A percentile compares a stretch with the other conserved stretches of the same genome.
phyloP scores from a whole-genome alignment of 805 yeast genomes.

The Zygotorulaspora sp. region DNA sequence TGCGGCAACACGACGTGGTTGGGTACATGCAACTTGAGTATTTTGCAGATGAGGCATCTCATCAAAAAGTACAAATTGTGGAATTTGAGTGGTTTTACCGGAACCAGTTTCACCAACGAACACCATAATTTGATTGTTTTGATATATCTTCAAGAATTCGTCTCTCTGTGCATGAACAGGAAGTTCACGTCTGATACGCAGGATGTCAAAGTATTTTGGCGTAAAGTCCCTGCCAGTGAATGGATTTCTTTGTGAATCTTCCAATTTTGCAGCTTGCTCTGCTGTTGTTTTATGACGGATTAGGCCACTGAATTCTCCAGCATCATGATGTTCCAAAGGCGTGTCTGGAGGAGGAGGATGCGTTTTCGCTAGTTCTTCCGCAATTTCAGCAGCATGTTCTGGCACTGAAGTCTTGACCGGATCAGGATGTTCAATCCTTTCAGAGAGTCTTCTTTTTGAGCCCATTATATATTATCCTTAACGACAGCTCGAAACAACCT shows the following conservation, averaged over 20 bases:
- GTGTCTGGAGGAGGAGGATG: conserved; percentile 45
- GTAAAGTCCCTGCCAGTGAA: conserved; percentile 68
- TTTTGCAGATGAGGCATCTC: conserved; percentile 86
- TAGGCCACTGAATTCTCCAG: conserved; percentile 56
- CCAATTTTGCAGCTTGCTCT: conserved; percentile 53
- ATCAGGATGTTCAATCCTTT: conserved; percentile 27
- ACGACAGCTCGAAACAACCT: no score
- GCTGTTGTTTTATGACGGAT: conserved; percentile 64
- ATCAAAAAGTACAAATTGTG: conserved; percentile 87
- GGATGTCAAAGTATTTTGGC: conserved; percentile 68
- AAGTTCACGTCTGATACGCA: conserved; percentile 72
- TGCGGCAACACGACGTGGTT: conserved; percentile 97
- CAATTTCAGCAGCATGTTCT: conserved; percentile 61
- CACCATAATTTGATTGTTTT: conserved; percentile 88
- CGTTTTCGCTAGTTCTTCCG: conserved; percentile 48
- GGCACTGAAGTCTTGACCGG: conserved; percentile 50
- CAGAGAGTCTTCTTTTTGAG: conserved; percentile 33
- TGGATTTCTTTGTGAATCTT: conserved; percentile 61
- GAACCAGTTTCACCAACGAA: conserved; percentile 99
- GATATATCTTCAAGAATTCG: conserved; percentile 81
- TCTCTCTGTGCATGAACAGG: conserved; percentile 94
- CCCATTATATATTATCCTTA: conserved; percentile 32
- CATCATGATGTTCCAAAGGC: conserved; percentile 52
- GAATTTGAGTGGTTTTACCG: conserved; percentile 97
- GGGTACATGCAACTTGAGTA: conserved; percentile 90